phyloP scores from a whole-genome alignment of 768 basidiomycete genomes.

The Russula sp. region DNA sequence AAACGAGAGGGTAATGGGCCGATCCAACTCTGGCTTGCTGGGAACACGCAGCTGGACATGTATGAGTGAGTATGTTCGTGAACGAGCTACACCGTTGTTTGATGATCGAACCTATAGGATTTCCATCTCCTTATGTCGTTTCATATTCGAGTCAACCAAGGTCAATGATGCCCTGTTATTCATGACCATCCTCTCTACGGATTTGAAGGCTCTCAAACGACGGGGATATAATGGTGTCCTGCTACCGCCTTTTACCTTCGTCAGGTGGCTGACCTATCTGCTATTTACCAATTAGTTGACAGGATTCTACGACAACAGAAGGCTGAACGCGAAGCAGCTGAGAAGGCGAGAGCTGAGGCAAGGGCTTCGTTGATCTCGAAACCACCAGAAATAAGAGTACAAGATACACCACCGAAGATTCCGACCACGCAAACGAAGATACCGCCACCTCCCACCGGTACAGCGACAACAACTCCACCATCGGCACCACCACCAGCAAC shows the following conservation, averaged over 20 bases:
- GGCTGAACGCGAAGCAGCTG: slow-evolving; percentile 57
- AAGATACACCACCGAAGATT: slow-evolving; percentile 20
- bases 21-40: slow-evolving; percentile 76
- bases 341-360: slow-evolving; percentile 45
- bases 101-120: slow-evolving; percentile 50
- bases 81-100: slow-evolving; percentile 1
- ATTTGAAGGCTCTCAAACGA: slow-evolving; percentile 73
- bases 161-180: slow-evolving; percentile 86
- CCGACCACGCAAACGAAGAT: slow-evolving; percentile 2
- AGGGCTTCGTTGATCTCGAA: slow-evolving; percentile 30
- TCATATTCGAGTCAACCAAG: slow-evolving; percentile 74
- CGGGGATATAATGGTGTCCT: slow-evolving; percentile 77
- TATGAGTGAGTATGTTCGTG: slow-evolving; percentile 68
- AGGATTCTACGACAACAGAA: slow-evolving; percentile 84
- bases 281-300: slow-evolving; percentile 57
- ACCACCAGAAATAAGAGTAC: slow-evolving; percentile 2
- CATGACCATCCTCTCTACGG: slow-evolving; percentile 92
- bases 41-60: slow-evolving; percentile 77
- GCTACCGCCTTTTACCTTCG: not conserved
- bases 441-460: not conserved
- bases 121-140: slow-evolving; percentile 75
- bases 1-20: slow-evolving; percentile 50
- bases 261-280: slow-evolving; percentile 29
- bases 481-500: not conserved
- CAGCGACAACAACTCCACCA: not conserved